Conservation (phyloP, 2,329 filamentous ascomycete species). For the Parasarocladium wereldwijsianum region DNA sequence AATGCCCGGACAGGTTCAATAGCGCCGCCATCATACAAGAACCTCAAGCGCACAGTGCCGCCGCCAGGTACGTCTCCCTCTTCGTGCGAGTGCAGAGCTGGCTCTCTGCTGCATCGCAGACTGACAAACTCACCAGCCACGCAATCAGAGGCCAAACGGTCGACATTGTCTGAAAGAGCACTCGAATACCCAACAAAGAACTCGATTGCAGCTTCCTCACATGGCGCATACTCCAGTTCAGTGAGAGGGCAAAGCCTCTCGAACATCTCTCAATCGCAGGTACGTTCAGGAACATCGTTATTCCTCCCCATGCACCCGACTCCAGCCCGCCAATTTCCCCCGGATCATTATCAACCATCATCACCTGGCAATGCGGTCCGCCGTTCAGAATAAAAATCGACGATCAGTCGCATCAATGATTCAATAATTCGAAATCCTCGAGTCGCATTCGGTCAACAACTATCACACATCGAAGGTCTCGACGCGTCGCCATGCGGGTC, state of each 20-base stretch:
- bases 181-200: constrained; percentile 31
- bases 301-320: too few relatives aligned
- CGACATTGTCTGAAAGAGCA: constrained; percentile 39
- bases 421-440: too few relatives aligned
- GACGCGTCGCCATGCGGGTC: too few relatives aligned
- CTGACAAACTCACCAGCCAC: constrained; percentile 23
- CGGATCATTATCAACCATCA: too few relatives aligned
- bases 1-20: constrained; percentile 35
- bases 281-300: too few relatives aligned
- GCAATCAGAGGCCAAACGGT: constrained; percentile 45
- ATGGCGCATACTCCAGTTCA: not conserved
- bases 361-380: too few relatives aligned
- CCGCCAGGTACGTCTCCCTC: constrained; percentile 28
- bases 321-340: too few relatives aligned
- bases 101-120: not conserved
- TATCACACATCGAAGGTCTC: too few relatives aligned
- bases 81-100: too few relatives aligned
- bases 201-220: constrained; percentile 22
- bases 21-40: constrained; percentile 23
- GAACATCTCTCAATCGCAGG: constrained; percentile 16
- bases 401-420: too few relatives aligned
- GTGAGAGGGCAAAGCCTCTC: constrained; percentile 29
- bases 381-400: too few relatives aligned
- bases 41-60: constrained; percentile 36
- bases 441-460: too few relatives aligned